Base-by-base conservation (phyloP, 225 moss, liverwort and hornwort species). In the Climacium dendroides region DNA sequence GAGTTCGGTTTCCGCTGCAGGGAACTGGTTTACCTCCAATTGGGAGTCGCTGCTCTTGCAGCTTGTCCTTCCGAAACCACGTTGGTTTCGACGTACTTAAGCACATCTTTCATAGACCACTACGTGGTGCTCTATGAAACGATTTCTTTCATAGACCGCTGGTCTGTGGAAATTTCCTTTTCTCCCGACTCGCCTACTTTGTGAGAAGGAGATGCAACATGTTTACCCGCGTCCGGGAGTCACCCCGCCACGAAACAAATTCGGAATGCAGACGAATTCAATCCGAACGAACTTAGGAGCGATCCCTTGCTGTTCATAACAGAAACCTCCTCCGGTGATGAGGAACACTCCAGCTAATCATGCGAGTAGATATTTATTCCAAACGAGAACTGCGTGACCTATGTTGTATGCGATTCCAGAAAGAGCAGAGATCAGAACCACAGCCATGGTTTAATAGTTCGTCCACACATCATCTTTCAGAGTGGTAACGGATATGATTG, bases 291-390 rank as follows among this genome's bases (percentile, higher is more conserved):
- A 15, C 24, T 1, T 8, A 24, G 5, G 8, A 70, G n/a, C 3
- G n/a, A 26, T 8, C 7, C 13, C 26, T 70, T 7, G 0, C 14
- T 9, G 8, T 26, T 26, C 41, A 43, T 70, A 4, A 15, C 25
- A 24, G 8, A 25, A 1, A 69, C 7, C 26, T 15, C 8, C 4
- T 15, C 15, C 45, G 6, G 5, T 4, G 3, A 13, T 2, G 13
- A 28, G 19, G 10, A 50, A 32, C 32, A 32, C 7, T 48, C 4
- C 1, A 4, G 4, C 34, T 4, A 8, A 19, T 20, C 20, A 22
- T 5, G 7, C 34, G 3, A 6, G 32, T 14, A 7, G 6, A 2
- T 16, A 34, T 8, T 75, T 11, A 7, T 11, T 4, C 9, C 0
- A 25, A n/a, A 14, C 53, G 8, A 8, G 3, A 20, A 71, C 15